Evolutionary conservation across 225 moss, liverwort and hornwort species (phyloP).

Genomic region (Physcomitrellopsis africana): DNA sequence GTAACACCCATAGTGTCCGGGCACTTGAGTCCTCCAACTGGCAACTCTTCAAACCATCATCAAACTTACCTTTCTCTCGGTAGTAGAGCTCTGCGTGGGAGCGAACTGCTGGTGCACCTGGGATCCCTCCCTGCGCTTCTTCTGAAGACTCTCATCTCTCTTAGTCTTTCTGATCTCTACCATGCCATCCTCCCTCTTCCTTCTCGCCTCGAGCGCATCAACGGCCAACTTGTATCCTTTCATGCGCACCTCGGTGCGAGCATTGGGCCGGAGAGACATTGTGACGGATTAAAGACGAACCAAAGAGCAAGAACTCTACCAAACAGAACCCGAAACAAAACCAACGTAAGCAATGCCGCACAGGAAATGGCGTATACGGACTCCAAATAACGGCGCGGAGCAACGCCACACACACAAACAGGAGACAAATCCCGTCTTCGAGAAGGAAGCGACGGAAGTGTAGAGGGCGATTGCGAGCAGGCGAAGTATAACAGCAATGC

Average conservation of each 20-base stretch:
- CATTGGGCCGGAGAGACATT: constrained; percentile 19
- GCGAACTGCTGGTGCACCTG: constrained; percentile 56
- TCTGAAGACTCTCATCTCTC: constrained; percentile 68
- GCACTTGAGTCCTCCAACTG: no score
- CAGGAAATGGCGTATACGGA: no score
- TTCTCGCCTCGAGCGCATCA: constrained; percentile 69
- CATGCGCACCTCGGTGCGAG: constrained; percentile 52
- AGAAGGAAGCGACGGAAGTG: background rate
- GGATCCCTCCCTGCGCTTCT: constrained; percentile 70
- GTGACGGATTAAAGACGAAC: background rate
- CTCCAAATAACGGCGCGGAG: no score
- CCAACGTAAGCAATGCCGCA: background rate
- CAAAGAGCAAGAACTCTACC: background rate
- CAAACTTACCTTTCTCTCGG: no score
- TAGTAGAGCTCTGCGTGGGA: background rate
- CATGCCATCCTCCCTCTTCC: constrained; percentile 77
- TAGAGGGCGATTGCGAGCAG: background rate
- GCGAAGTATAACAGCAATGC: background rate
- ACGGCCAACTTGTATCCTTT: constrained; percentile 79
- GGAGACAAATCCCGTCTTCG: no score
- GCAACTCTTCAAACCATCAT: background rate
- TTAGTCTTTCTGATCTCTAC: constrained; percentile 79
- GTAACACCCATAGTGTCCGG: no score
- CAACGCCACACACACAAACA: no score
- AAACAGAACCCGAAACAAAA: background rate